Base-by-base conservation (phyloP, 208 protist species). In the Phytomonas sp. region DNA sequence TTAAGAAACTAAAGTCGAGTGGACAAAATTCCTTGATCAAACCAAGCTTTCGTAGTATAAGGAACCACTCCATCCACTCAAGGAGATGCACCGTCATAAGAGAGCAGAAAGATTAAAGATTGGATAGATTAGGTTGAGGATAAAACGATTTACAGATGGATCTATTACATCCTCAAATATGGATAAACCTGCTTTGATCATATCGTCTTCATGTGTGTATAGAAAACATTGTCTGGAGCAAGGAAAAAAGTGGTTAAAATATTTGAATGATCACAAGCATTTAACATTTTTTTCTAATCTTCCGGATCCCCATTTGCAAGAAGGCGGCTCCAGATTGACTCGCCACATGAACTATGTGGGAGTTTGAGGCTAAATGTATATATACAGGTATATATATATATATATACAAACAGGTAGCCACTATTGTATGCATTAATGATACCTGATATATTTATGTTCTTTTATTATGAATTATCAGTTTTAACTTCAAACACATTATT, bases 51-150 rank as follows among this genome's bases (percentile, higher is more conserved):
- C 88, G 85, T 4, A 94, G 69, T 14, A 91, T 81, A 30, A 94
- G 68, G 88, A 84, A 16, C 85, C 88, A 69, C 88, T 91, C 85
- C 85, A 94, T 1, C 85, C 85, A 49, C 85, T 86, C 29, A 94
- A 76, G 0, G 88, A 94, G 34, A 94, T 74, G 70, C 82, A 86
- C 67, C 86, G 86, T 23, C 81, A 77, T 29, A 75, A 73, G 66
- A 85, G 66, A 31, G 45, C 16, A 37, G 79, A 67, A 30, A 74
- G 76, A 63, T 69, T 42, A 52, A 82, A 79, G 36, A 72, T 56
- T 8, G 45, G 8, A 56, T 23, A 26, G 19, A 56, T 26, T 1
- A 23, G 7, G 16, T 56, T 56, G 11, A 56, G 45, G 23, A 26
- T 6, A 56, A 1, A 8, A 26, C 45, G 19, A 26, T 56, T 26